Evolutionary conservation across 345 rosid genomes (phyloP), one percentile per base, ranked within the genome.

Genomic region (Trapa incisa): DNA sequence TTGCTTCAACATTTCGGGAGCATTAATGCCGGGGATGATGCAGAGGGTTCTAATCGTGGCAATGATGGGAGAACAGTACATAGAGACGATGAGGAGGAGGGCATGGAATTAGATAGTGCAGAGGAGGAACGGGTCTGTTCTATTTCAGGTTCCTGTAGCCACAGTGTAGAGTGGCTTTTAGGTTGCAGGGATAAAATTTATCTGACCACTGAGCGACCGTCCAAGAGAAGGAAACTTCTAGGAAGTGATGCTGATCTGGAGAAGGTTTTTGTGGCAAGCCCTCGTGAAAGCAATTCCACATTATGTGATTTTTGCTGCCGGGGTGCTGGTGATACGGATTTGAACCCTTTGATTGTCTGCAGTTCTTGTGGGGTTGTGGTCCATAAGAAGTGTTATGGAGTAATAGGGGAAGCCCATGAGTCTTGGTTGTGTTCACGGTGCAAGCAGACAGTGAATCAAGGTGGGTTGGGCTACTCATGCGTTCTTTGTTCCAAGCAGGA

Each of bases 341-440:
- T 7, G 48, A 78, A 84, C 71, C 73, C 70, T 50, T 78, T 94
- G 79, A 67, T 89, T 65, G 72, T 86, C 72, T 94, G 99, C 76
- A 71, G 78, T 70, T 87, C 87, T 42, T 94, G 99, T 77, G 82
- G 89, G 74, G 86, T 86, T 72, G 79, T 80, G 6, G 87, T 85
- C 76, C 99, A 94, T 77, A 76, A 65, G 64, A 85, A 79, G 76
- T 94, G 97, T 78, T 94, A 87, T 75, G 99, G 97, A 65, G 80
- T 87, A 75, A 82, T 67, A 69, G 88, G 81, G 67, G 82, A 73
- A 47, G 56, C 79, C 56, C 82, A 79, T 65, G 76, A 76, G 48
- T 71, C 81, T 52, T 94, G 97, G 97, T 52, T 89, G 76, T 94
- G 99, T 77, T 80, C 96, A 60, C 83, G 91, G 91, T 94, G 99